Conservation (phyloP, 2,329 filamentous ascomycete genomes). For the Atkinsonella hypoxylon region DNA sequence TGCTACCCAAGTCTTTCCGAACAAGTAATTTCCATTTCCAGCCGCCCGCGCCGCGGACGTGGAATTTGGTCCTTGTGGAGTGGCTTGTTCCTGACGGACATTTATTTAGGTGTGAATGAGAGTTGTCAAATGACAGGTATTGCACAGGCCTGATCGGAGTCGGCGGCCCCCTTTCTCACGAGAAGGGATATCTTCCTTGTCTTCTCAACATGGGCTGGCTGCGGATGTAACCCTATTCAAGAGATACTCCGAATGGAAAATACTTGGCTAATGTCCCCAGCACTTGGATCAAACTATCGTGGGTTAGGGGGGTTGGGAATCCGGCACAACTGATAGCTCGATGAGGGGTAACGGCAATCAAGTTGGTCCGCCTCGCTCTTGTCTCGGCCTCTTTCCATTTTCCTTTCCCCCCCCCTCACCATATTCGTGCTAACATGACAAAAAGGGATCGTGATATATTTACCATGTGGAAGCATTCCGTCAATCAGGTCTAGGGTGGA, state of each 20-base stretch:
- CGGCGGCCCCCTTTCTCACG: background rate
- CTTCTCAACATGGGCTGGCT: background rate
- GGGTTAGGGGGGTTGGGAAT: conserved; percentile 17
- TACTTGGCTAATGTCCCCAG: too few species aligned
- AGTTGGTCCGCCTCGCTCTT: conserved; percentile 11
- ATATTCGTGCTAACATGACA: too few species aligned
- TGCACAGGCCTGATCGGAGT: background rate
- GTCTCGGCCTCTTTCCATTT: too few species aligned
- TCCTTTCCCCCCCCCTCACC: too few species aligned
- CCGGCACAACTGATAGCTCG: conserved; percentile 15
- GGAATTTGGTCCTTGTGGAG: conserved; percentile 19
- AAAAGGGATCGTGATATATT: background rate
- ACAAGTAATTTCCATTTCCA: too few species aligned
- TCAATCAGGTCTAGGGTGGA: background rate
- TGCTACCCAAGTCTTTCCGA: conserved; percentile 19
- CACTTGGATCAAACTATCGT: conserved; percentile 10
- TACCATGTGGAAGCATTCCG: background rate
- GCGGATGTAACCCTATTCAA: background rate
- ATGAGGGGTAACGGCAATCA: conserved; percentile 18
- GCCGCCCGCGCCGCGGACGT: conserved; percentile 20
- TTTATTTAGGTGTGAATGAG: background rate
- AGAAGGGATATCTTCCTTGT: background rate
- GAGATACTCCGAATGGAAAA: background rate
- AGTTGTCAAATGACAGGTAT: background rate
- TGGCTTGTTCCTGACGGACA: conserved; percentile 21